These are phyloP conservation scores for Clonostachys byssicola DNA, from an alignment of 2,329 filamentous ascomycete genomes.

Conservation along the genomic window DNA sequence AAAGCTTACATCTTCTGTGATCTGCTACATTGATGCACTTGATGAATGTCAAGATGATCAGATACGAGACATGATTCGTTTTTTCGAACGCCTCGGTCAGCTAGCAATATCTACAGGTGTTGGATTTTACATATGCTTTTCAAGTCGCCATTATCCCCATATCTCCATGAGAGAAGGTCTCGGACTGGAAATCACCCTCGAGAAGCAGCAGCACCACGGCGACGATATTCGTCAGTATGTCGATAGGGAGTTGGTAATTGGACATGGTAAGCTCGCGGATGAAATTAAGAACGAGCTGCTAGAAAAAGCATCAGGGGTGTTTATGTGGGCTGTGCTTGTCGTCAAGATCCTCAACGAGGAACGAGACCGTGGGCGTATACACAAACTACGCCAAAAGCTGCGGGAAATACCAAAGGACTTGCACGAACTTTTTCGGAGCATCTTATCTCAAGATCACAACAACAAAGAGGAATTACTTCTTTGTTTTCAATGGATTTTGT, in stretches of 20 bases:
- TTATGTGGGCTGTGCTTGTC: slow-evolving; percentile 35
- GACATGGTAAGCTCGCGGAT: neutral
- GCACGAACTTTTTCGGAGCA: slow-evolving; percentile 36
- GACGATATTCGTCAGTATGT: slow-evolving; percentile 15
- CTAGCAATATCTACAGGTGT: slow-evolving; percentile 7
- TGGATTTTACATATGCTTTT: slow-evolving; percentile 28
- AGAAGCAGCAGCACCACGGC: slow-evolving; percentile 12
- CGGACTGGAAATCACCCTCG: slow-evolving; percentile 9
- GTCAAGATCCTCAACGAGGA: slow-evolving; percentile 28
- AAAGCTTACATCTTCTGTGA: neutral
- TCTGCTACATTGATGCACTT: neutral
- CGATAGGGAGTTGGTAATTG: slow-evolving; percentile 1
- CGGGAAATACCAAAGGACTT: slow-evolving; percentile 24
- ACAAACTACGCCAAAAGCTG: slow-evolving; percentile 16
- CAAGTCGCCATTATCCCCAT: slow-evolving; percentile 38
- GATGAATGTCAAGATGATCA: neutral
- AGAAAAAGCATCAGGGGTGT: slow-evolving; percentile 28
- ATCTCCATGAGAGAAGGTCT: slow-evolving; percentile 21
- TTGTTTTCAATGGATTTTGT: slow-evolving; percentile 46
- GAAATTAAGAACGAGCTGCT: neutral
- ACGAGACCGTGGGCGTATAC: slow-evolving; percentile 11
- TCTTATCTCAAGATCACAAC: slow-evolving; percentile 36
- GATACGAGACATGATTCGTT: neutral
- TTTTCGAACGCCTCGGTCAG: neutral
- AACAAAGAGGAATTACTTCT: slow-evolving; percentile 31